phyloP scores from a whole-genome alignment of 1,284 basidiomycete species.

The Flammula alnicola region DNA sequence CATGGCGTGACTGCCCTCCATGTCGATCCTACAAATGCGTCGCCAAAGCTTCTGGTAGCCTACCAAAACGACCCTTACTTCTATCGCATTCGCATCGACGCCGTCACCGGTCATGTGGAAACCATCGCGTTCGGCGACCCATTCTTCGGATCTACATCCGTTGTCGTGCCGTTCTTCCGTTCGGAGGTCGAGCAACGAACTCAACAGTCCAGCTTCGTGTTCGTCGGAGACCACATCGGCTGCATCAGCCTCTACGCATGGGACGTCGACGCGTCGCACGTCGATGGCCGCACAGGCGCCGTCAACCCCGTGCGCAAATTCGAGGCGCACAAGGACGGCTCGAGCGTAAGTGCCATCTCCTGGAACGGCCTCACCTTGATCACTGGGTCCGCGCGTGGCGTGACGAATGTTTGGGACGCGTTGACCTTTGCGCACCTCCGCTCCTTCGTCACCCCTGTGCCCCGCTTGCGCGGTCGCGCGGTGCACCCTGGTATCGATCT shows the following conservation, averaged over 20 bases:
- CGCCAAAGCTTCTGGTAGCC: conserved; percentile 44
- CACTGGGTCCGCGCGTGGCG: conserved; percentile 69
- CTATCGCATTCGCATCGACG: conserved; percentile 51
- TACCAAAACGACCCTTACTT: conserved; percentile 52
- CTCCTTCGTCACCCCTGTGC: conserved; percentile 53
- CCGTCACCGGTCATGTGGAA: conserved; percentile 34
- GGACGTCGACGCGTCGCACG: conserved; percentile 29
- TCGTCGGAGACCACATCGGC: conserved; percentile 64
- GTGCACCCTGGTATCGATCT: conserved; percentile 24
- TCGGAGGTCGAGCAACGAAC: conserved; percentile 29
- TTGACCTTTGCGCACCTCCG: conserved; percentile 63
- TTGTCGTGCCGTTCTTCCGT: conserved; percentile 52
- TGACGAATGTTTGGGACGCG: conserved; percentile 68
- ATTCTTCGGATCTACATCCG: conserved; percentile 50
- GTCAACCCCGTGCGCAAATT: conserved; percentile 50
- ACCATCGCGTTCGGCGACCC: conserved; percentile 58
- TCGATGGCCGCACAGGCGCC: conserved; percentile 12
- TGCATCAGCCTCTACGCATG: conserved; percentile 65
- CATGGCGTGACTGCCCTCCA: conserved; percentile 26
- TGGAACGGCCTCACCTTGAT: conserved; percentile 62
- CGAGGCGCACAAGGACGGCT: conserved; percentile 62
- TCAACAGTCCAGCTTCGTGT: conserved; percentile 46
- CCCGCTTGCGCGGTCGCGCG: conserved; percentile 36
- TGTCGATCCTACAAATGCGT: conserved; percentile 29
- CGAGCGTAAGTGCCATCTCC: conserved; percentile 61